phyloP scores from a whole-genome alignment of 1,284 basidiomycete species.

The Anthracocystis setariae region DNA sequence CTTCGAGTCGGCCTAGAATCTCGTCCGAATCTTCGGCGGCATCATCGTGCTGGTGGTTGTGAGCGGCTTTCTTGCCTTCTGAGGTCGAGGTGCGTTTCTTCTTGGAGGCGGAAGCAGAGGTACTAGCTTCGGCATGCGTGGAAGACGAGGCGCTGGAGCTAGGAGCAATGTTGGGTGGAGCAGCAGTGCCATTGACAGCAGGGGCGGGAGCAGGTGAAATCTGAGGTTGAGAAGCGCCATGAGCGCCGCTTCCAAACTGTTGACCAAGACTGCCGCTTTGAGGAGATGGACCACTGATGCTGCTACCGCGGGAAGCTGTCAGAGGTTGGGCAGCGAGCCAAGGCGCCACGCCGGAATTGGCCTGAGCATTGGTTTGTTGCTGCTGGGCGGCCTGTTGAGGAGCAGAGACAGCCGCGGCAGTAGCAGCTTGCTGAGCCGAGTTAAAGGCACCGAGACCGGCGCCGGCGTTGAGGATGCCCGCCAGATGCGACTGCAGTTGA shows the following conservation, averaged over 20 bases:
- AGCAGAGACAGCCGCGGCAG: background rate
- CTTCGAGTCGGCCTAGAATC: slow-evolving; percentile 25
- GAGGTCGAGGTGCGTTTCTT: slow-evolving; percentile 51
- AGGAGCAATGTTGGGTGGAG: slow-evolving; percentile 10
- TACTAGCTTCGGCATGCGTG: slow-evolving; percentile 5
- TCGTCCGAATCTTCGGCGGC: slow-evolving; percentile 36
- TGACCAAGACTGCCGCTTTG: slow-evolving; percentile 21
- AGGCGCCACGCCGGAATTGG: slow-evolving; percentile 7
- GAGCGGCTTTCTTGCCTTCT: slow-evolving; percentile 36
- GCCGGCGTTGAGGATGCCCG: slow-evolving; percentile 35
- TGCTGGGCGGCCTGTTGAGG: slow-evolving; percentile 38
- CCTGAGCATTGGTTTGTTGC: slow-evolving; percentile 14
- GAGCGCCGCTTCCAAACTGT: slow-evolving; percentile 8
- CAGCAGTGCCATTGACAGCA: slow-evolving; percentile 5
- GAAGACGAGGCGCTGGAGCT: slow-evolving; percentile 13
- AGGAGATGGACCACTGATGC: slow-evolving; percentile 30
- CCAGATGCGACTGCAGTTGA: slow-evolving; percentile 48
- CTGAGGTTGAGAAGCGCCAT: slow-evolving; percentile 13
- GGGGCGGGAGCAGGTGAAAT: slow-evolving; percentile 2
- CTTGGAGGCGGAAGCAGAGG: slow-evolving; percentile 29
- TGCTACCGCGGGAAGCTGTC: slow-evolving; percentile 23
- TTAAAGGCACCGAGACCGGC: slow-evolving; percentile 25
- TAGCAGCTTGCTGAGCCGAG: slow-evolving; percentile 10
- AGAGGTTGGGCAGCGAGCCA: slow-evolving; percentile 37
- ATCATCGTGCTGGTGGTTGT: slow-evolving; percentile 15